Evolutionary conservation across 2,329 filamentous ascomycete genomes (phyloP), one percentile per base, ranked within the genome.

Genomic region (Annulohypoxylon truncatum): DNA sequence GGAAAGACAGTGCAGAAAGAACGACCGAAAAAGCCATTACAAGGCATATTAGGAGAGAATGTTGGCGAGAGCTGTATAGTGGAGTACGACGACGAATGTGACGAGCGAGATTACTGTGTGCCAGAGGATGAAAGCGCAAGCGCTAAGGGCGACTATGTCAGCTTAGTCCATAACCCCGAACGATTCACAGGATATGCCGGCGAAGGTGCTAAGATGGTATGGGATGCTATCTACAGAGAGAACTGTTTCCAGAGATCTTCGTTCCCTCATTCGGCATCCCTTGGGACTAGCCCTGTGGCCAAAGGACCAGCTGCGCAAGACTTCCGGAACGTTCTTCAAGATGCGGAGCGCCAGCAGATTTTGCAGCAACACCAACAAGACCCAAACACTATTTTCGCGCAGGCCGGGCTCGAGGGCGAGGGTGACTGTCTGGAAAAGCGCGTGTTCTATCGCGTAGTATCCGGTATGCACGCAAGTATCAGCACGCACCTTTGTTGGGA

Each of bases 401-500:
- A 87, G 73, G 88, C 87, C 6, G 86, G 87, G 0, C 83, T 95
- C 52, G 92, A 96, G 70, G 85, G 90, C 50, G 94, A 97, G 71
- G 94, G 97, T 72, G 92, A 97, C 76, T 99, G 96, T 75, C 82
- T 99, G 22, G 96, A 99, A 83, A 98, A 99, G 85, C 91, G 96
- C n/a, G 96, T 98, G 35, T 99, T 99, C 79, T 96, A 98, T 81
- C 88, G 94, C 5, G 89, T 99, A 68, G 89, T 99, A 67, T 97
- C 94, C 54, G 96, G 96, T 44, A 97, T 99, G 96, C 96, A 99
- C 79, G 93, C 96, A 13, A 97, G 94, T 69, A 99, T 99, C 78
- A 97, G 93, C 70, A 92, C 94, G 0, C 96, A 99, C 79, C 84
- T 99, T 42, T 99, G 96, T 85, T 96, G 92, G 89, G 92, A 98